These are phyloP conservation scores for Pestalotiopsis fici DNA, from an alignment of 2,329 filamentous ascomycete genomes.

Conservation along the genomic window DNA sequence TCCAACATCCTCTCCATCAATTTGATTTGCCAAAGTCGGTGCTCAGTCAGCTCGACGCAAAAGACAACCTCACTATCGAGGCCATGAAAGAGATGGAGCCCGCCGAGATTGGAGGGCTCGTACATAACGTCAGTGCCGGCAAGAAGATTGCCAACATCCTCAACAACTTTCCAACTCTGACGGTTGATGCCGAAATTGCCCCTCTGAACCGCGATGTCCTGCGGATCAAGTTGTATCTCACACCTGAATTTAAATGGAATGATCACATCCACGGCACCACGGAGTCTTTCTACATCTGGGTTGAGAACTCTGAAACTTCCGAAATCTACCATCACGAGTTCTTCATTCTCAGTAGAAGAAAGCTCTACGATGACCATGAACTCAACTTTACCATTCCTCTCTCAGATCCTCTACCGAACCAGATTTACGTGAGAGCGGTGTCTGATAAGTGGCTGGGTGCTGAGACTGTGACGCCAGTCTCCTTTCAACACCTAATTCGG, in stretches of 20 bases:
- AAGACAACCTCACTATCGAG: constrained; percentile 75
- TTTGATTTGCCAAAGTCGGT: constrained; percentile 88
- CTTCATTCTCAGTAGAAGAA: constrained; percentile 88
- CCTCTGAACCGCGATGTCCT: constrained; percentile 93
- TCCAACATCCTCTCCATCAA: constrained; percentile 91
- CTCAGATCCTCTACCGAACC: constrained; percentile 87
- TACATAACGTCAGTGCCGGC: constrained; percentile 89
- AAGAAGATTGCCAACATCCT: constrained; percentile 78
- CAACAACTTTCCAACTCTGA: constrained; percentile 88
- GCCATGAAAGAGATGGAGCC: constrained; percentile 89
- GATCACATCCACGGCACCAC: constrained; percentile 91
- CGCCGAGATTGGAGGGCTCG: constrained; percentile 84
- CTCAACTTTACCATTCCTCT: constrained; percentile 97
- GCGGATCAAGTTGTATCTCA: constrained; percentile 83
- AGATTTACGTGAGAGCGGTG: constrained; percentile 93
- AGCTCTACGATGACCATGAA: constrained; percentile 94
- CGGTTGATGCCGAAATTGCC: constrained; percentile 90
- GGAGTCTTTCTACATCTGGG: constrained; percentile 98
- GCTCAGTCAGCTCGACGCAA: constrained; percentile 82
- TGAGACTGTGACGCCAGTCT: constrained; percentile 92
- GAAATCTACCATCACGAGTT: constrained; percentile 98
- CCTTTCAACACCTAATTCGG: constrained; percentile 95
- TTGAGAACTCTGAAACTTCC: constrained; percentile 95
- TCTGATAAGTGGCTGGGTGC: constrained; percentile 97
- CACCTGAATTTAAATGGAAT: constrained; percentile 92